These are phyloP conservation scores for Chimonanthus praecox DNA, from an alignment of 164 flowering plant genomes.

Conservation along the genomic window DNA sequence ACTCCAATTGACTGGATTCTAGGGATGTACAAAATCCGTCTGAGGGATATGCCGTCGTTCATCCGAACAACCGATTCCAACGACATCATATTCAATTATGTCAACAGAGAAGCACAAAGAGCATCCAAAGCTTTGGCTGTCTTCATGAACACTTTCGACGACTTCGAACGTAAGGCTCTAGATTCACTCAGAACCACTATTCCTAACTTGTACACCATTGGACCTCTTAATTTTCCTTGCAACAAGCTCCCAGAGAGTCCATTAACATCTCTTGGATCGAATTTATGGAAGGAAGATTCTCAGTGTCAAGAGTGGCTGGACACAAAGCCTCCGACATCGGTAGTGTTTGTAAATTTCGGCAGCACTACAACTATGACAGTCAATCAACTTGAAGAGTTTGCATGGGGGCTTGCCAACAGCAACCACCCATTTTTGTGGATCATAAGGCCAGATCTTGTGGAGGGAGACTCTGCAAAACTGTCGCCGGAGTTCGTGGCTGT, in stretches of 20 bases:
- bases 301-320: conserved; percentile 36
- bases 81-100: conserved; percentile 11
- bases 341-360: conserved; percentile 48
- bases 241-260: background rate
- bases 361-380: conserved; percentile 34
- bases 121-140: background rate
- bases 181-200: conserved; percentile 4
- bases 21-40: conserved; percentile 4
- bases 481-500: too few species aligned
- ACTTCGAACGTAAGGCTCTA: conserved; percentile 7
- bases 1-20: conserved; percentile 10
- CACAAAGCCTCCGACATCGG: conserved; percentile 9
- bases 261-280: conserved; percentile 21
- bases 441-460: too few species aligned
- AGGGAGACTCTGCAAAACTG: too few species aligned
- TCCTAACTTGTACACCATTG: conserved; percentile 4
- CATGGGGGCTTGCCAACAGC: too few species aligned
- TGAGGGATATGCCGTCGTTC: conserved; percentile 10
- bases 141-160: conserved; percentile 13
- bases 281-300: conserved; percentile 43
- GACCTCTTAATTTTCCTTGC: conserved; percentile 12
- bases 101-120: background rate
- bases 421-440: too few species aligned
- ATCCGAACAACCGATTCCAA: conserved; percentile 5
- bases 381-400: conserved; percentile 18